Conservation (phyloP, 805 yeast genomes). For the Schwanniomyces occidentalis region DNA sequence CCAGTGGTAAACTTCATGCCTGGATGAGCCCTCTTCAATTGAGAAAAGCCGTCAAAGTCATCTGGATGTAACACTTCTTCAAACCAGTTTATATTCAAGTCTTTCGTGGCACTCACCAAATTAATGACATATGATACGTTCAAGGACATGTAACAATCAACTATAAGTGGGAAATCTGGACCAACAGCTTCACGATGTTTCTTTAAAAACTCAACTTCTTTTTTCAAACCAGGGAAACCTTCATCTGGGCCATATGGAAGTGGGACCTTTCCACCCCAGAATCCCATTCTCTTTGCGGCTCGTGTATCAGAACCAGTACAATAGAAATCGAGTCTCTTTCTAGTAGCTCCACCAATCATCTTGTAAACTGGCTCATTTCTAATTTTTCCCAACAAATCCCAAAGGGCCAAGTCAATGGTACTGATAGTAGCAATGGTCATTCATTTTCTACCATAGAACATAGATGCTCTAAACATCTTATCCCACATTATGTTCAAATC, state of each 20-base stretch:
- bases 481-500: constrained; percentile 48
- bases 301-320: constrained; percentile 50
- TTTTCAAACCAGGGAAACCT: constrained; percentile 46
- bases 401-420: constrained; percentile 49
- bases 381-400: constrained; percentile 52
- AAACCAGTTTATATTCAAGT: constrained; percentile 52
- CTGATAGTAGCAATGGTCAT: constrained; percentile 47
- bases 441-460: constrained; percentile 55
- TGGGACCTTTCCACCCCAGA: constrained; percentile 56
- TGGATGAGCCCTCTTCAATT: constrained; percentile 48
- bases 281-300: constrained; percentile 51
- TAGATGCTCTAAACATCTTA: constrained; percentile 48
- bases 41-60: constrained; percentile 49
- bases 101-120: constrained; percentile 42
- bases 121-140: constrained; percentile 50
- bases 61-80: constrained; percentile 55
- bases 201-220: constrained; percentile 46
- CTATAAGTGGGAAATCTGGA: constrained; percentile 54
- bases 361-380: constrained; percentile 53
- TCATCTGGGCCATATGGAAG: constrained; percentile 53
- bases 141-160: constrained; percentile 54
- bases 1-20: constrained; percentile 52
- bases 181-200: constrained; percentile 48
- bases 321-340: constrained; percentile 46
- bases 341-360: constrained; percentile 52